Percentiles rank a stretch among this genome's conserved stretches.
Evolutionary conservation across 371 early-diverging fungal genomes (phyloP).

Genomic region (Lichtheimia ramosa): DNA sequence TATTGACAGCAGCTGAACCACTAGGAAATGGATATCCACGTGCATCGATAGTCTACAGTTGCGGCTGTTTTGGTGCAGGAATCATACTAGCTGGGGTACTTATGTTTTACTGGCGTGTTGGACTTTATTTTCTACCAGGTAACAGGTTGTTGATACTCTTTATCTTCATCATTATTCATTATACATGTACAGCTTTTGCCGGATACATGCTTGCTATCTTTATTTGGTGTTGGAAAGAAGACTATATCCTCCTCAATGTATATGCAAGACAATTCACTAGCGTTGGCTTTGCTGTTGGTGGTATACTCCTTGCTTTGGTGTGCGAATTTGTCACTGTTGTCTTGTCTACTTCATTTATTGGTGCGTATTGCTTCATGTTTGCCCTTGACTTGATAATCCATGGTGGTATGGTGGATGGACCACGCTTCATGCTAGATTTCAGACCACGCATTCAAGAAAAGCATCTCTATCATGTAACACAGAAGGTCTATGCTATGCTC

Average conservation of each 20-base stretch:
- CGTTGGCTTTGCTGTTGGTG: slow-evolving; percentile 10
- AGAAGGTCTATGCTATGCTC: slow-evolving; percentile 26
- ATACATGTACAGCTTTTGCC: slow-evolving; percentile 11
- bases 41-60: slow-evolving; percentile 16
- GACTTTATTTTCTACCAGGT: slow-evolving; percentile 11
- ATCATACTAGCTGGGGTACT: slow-evolving; percentile 10
- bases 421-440: slow-evolving; percentile 20
- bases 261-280: slow-evolving; percentile 22
- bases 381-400: slow-evolving; percentile 29
- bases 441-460: slow-evolving; percentile 7
- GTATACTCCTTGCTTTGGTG: slow-evolving; percentile 6
- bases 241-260: slow-evolving; percentile 29
- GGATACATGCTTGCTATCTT: slow-evolving; percentile 33
- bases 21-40: slow-evolving; percentile 15
- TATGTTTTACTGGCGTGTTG: slow-evolving; percentile 15
- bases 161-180: background rate
- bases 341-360: slow-evolving; percentile 27
- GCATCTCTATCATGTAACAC: slow-evolving; percentile 7
- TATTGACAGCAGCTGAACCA: slow-evolving; percentile 34
- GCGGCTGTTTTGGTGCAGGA: slow-evolving; percentile 20
- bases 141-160: slow-evolving; percentile 13
- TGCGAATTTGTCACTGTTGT: slow-evolving; percentile 26
- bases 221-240: slow-evolving; percentile 35
- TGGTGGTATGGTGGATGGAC: slow-evolving; percentile 16
- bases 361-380: slow-evolving; percentile 24